Conservation (phyloP, 108 stramenopile species). For the Stephanodiscus minutulus region DNA sequence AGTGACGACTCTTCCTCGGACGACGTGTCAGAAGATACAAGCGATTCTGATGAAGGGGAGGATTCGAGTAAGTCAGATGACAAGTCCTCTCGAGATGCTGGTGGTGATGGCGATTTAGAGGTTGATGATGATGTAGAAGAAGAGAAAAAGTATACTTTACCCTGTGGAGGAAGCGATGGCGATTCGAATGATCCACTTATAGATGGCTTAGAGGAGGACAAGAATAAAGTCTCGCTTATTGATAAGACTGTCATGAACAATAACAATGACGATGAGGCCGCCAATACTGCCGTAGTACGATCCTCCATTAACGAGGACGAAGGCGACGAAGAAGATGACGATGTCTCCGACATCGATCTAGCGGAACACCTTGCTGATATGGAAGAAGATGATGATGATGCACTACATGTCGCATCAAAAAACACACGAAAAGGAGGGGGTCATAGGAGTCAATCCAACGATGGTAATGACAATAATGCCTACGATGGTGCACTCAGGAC, state of each 20-base stretch:
- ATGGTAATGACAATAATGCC: neutral
- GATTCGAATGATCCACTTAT: neutral
- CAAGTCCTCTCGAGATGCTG: slow-evolving; percentile 20
- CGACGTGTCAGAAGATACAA: neutral
- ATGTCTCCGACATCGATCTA: slow-evolving; percentile 51
- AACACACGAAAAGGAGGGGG: slow-evolving; percentile 4
- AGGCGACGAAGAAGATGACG: slow-evolving; percentile 24
- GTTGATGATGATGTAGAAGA: slow-evolving; percentile 2
- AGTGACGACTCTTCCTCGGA: neutral
- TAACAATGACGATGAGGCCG: neutral
- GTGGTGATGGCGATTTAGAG: slow-evolving; percentile 15
- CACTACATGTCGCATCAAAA: neutral
- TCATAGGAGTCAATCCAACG: slow-evolving; percentile 9
- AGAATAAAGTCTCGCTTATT: slow-evolving; percentile 16
- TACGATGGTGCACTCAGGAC: slow-evolving; percentile 50
- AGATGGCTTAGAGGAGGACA: slow-evolving; percentile 15
- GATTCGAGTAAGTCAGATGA: slow-evolving; percentile 6
- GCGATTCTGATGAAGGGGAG: neutral
- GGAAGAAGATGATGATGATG: slow-evolving; percentile 47
- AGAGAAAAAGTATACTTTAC: too few relatives aligned
- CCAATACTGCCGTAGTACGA: neutral
- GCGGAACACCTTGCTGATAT: slow-evolving; percentile 49
- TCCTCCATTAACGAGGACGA: neutral
- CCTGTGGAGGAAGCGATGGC: too few relatives aligned
- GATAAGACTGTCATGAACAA: neutral